phyloP scores from a whole-genome alignment of 371 early-diverging fungal species.

The Polyrhizophydium stewartii region DNA sequence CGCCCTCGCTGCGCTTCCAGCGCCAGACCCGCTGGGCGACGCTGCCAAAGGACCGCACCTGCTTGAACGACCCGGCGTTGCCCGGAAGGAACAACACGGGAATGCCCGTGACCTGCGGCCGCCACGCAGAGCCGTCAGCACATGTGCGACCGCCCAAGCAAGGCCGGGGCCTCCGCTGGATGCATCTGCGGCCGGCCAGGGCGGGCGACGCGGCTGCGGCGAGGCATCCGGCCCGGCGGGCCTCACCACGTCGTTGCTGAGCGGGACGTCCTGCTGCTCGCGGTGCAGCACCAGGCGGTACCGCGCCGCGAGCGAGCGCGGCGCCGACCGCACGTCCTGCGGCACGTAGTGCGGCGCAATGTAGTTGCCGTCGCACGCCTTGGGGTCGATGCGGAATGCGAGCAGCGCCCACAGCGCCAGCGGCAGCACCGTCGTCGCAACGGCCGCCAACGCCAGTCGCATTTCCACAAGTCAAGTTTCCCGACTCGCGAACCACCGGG shows the following conservation, averaged over 20 bases:
- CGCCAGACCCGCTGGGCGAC: constrained; percentile 50
- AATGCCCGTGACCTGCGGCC: constrained; percentile 37
- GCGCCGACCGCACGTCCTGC: not conserved
- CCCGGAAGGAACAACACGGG: constrained; percentile 95
- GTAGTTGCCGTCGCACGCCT: constrained; percentile 5
- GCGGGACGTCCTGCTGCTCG: not conserved
- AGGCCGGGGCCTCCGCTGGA: too few species aligned
- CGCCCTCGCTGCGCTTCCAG: constrained; percentile 31
- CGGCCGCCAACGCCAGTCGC: not conserved
- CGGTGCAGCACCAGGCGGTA: not conserved
- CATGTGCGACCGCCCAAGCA: too few species aligned
- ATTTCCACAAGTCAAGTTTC: too few species aligned
- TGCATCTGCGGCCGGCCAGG: too few species aligned
- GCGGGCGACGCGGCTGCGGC: too few species aligned
- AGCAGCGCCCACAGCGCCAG: not conserved
- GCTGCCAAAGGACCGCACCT: constrained; percentile 79
- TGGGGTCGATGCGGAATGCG: not conserved
- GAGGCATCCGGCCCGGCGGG: not conserved
- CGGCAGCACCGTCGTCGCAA: not conserved
- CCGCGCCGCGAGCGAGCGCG: not conserved
- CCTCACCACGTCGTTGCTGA: not conserved
- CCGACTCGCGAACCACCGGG: too few species aligned
- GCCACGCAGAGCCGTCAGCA: not conserved
- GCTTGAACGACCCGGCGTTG: constrained; percentile 89
- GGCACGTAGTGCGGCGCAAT: not conserved